Base-by-base conservation (phyloP, 2,329 filamentous ascomycete genomes). In the Diaporthe sp. region DNA sequence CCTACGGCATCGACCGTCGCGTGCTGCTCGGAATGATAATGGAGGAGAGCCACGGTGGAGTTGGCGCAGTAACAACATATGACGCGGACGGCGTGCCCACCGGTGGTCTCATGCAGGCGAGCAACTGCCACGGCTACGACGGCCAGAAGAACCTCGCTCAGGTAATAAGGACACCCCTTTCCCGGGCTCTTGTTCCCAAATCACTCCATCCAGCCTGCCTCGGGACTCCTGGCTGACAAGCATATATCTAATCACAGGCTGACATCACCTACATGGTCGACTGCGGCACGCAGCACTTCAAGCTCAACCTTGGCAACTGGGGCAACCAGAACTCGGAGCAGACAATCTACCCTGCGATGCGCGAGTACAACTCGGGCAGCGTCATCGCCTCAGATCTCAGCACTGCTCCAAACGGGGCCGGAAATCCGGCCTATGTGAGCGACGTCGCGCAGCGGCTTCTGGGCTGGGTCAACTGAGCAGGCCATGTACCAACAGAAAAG, bases 11-110 rank as follows among this genome's bases (percentile, higher is more conserved):
- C 65, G 84, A 84, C 73, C 76, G 79, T 73, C 78, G 83, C n/a
- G 81, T 85, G 60, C 83, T 85, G 77, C 80, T 86, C 67, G 80
- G 79, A 70, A 84, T 86, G 76, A 85, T 86, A 76, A 85, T 86
- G 83, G 83, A 86, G 79, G 85, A 86, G 79, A 84, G 81, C 76
- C 81, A 80, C 71, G 84, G 84, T 42, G 81, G 84, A 75, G 84
- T 86, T 39, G 83, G 83, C 17, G 84, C 84, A 19, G 60, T 46
- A 4, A 85, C 83, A 25, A 84, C 84, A 46, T 77, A n/a, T 60
- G 82, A 84, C 78, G 75, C 72, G 25, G 83, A 85, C 72, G 79
- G 80, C 22, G 81, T 82, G 71, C 37, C 42, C 53, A 84, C 83
- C 4, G 84, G 82, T 22, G 84, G 85, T n/a, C 79, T 86, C 53